A percentile compares a stretch with the other conserved stretches of the same genome.
phyloP scores from a whole-genome alignment of 1,139 yeast species.

The Hanseniaspora uvarum region DNA sequence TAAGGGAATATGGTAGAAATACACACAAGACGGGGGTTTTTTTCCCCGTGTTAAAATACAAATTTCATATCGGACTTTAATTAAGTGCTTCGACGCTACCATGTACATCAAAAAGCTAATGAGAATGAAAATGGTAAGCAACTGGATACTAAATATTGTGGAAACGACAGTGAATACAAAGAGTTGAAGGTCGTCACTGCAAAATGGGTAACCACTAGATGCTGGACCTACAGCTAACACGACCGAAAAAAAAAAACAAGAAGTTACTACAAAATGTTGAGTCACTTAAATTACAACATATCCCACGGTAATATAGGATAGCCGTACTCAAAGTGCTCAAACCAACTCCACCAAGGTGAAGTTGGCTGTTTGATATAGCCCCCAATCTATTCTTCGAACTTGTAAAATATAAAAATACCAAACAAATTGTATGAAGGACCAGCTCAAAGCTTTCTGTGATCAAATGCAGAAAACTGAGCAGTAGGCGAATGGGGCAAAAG shows the following conservation, averaged over 20 bases:
- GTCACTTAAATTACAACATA: slow-evolving; percentile 16
- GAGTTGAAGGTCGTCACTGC: too few relatives aligned
- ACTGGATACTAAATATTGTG: not conserved
- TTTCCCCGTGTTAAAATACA: too few relatives aligned
- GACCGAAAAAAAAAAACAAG: not conserved
- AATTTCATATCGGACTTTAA: too few relatives aligned
- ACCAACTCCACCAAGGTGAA: not conserved
- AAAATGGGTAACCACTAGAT: too few relatives aligned
- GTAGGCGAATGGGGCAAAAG: slow-evolving; percentile 16
- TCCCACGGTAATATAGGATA: slow-evolving; percentile 14
- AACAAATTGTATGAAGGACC: slow-evolving; percentile 2
- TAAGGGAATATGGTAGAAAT: not conserved
- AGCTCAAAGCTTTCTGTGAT: slow-evolving; percentile 13
- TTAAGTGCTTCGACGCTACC: too few relatives aligned
- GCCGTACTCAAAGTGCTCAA: slow-evolving; percentile 18
- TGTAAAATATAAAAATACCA: not conserved
- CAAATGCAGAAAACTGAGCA: slow-evolving; percentile 12
- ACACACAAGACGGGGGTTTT: not conserved
- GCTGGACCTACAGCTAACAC: too few relatives aligned
- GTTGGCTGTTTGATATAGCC: slow-evolving; percentile 12
- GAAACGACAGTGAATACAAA: too few relatives aligned
- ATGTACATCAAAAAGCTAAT: not conserved
- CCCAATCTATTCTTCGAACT: slow-evolving; percentile 10
- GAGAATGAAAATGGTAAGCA: not conserved
- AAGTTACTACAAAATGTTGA: slow-evolving; percentile 4